These are phyloP conservation scores for Penicillium sumatraense DNA, from an alignment of 2,329 filamentous ascomycete genomes.

Conservation along the genomic window DNA sequence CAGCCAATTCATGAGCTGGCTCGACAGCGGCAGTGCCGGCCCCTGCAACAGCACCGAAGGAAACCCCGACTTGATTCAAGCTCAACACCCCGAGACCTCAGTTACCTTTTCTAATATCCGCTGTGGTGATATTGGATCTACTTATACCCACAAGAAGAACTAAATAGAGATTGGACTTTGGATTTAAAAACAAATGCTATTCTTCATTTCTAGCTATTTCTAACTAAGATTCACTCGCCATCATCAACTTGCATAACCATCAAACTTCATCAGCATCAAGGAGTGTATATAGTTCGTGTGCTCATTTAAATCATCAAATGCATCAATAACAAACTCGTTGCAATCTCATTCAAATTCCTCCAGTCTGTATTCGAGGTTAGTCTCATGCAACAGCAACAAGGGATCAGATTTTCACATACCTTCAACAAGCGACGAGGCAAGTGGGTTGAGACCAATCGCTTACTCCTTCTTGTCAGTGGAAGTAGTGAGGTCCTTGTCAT, in stretches of 20 bases:
- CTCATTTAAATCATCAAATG: slow-evolving; percentile 19
- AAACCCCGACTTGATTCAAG: slow-evolving; percentile 53
- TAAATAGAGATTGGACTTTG: neutral
- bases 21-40: slow-evolving; percentile 57
- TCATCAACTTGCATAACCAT: neutral
- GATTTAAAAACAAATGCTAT: slow-evolving; percentile 3
- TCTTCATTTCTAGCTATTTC: slow-evolving; percentile 10
- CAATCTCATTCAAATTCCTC: slow-evolving; percentile 1
- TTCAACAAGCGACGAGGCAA: neutral
- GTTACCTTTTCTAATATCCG: slow-evolving; percentile 63
- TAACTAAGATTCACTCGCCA: neutral
- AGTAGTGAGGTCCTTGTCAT: slow-evolving; percentile 5
- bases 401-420: neutral
- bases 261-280: slow-evolving; percentile 15
- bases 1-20: slow-evolving; percentile 61
- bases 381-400: neutral
- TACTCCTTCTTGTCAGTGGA: neutral
- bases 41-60: slow-evolving; percentile 62
- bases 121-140: slow-evolving; percentile 66
- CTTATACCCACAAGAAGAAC: slow-evolving; percentile 31
- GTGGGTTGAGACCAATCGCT: neutral
- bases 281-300: slow-evolving; percentile 29
- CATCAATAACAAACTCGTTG: slow-evolving; percentile 9
- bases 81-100: slow-evolving; percentile 53
- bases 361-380: neutral